Evolutionary conservation across 306 rosid genomes (phyloP).

Genomic region (Herpetospermum pedunculosum): DNA sequence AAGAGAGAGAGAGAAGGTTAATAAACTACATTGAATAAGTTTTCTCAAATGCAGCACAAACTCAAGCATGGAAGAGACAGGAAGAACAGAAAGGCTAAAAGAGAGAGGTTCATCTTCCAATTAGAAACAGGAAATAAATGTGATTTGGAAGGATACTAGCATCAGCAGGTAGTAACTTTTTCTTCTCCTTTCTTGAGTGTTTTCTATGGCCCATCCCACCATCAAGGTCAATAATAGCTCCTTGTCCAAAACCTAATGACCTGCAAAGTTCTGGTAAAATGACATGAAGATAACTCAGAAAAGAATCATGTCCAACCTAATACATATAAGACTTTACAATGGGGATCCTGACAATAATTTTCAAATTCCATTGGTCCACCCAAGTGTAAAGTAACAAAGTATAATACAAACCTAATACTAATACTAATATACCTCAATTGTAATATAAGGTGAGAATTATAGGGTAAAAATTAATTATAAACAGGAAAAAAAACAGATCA

Average conservation of each 20-base stretch:
- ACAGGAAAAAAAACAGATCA: neutral
- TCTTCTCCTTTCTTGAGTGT: constrained; percentile 68
- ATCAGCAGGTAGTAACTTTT: constrained; percentile 41
- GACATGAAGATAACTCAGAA: constrained; percentile 16
- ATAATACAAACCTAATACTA: neutral
- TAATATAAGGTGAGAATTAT: neutral
- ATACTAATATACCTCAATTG: neutral
- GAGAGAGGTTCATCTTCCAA: neutral
- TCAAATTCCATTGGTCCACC: neutral
- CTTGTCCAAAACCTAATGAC: constrained; percentile 37
- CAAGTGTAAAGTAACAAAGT: neutral
- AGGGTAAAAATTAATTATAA: neutral
- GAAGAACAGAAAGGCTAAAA: neutral
- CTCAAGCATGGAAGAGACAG: neutral
- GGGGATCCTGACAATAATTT: neutral
- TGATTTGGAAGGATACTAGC: constrained; percentile 55
- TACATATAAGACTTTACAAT: neutral
- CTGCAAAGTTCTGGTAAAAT: constrained; percentile 64
- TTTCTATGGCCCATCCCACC: constrained; percentile 44
- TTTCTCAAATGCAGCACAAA: neutral
- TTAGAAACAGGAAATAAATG: neutral
- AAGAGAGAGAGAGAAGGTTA: neutral
- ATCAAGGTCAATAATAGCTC: constrained; percentile 38
- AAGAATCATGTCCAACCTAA: constrained; percentile 1
- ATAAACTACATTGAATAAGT: neutral